phyloP scores from a whole-genome alignment of 2,329 filamentous ascomycete genomes.

The Aspergillus novofumigatus region DNA sequence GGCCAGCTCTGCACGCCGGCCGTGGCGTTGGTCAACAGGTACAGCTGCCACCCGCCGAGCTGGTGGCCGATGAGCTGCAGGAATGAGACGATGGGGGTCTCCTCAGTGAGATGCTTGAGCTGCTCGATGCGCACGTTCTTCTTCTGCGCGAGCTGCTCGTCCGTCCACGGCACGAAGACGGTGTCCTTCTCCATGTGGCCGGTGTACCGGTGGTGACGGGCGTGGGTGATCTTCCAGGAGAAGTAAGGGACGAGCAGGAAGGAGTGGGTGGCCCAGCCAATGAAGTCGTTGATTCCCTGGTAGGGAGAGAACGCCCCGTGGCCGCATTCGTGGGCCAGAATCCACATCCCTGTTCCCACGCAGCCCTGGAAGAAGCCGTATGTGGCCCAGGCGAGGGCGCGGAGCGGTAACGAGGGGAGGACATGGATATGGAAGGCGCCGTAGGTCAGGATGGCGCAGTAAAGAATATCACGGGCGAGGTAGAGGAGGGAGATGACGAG shows the following conservation, averaged over 20 bases:
- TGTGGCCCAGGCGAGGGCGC: conserved; percentile 49
- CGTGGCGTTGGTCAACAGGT: conserved; percentile 58
- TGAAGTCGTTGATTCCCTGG: conserved; percentile 54
- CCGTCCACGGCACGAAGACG: conserved; percentile 56
- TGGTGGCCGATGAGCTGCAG: conserved; percentile 58
- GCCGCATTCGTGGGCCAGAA: conserved; percentile 67
- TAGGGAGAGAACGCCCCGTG: conserved; percentile 64
- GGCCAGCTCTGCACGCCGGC: conserved; percentile 47
- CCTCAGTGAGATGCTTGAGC: conserved; percentile 52
- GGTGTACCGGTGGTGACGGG: conserved; percentile 65
- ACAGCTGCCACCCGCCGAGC: conserved; percentile 61
- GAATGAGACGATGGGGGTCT: conserved; percentile 57
- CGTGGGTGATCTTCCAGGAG: conserved; percentile 68
- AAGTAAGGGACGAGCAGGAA: conserved; percentile 66
- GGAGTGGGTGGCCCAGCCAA: conserved; percentile 64
- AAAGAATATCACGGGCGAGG: conserved; percentile 52
- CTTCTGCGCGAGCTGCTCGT: conserved; percentile 29
- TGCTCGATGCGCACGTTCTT: conserved; percentile 47
- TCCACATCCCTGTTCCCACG: conserved; percentile 66
- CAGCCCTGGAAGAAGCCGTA: conserved; percentile 65
- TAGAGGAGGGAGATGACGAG: conserved; percentile 52
- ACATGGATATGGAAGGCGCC: conserved; percentile 53
- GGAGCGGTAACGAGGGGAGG: conserved; percentile 44
- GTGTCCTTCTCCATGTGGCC: conserved; percentile 66
- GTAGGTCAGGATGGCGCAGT: conserved; percentile 48